phyloP scores from a whole-genome alignment of 257 asterid species.

The Solanum lycopersicoides region DNA sequence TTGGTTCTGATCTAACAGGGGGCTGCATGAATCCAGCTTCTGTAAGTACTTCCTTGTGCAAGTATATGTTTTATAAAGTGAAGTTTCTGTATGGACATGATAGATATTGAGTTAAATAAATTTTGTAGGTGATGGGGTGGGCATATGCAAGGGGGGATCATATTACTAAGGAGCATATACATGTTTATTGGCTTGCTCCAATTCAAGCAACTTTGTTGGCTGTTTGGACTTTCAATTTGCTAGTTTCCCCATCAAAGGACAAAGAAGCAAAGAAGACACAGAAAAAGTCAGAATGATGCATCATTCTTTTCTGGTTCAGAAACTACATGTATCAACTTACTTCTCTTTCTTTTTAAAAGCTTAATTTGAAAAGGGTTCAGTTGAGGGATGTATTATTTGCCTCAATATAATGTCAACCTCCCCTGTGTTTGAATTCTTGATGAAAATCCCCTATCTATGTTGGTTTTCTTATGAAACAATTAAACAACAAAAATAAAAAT shows the following conservation, averaged over 20 bases:
- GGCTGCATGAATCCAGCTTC: conserved; percentile 99
- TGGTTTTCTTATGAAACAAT: neutral
- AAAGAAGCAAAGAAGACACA: conserved; percentile 10
- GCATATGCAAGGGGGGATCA: conserved; percentile 84
- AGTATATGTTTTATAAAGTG: neutral
- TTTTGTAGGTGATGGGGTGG: conserved; percentile 86
- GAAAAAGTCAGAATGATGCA: conserved; percentile 29
- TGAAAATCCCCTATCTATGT: neutral
- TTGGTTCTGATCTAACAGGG: conserved; percentile 86
- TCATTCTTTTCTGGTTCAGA: neutral
- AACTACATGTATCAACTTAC: neutral
- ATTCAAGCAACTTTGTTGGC: conserved; percentile 73
- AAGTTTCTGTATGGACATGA: neutral
- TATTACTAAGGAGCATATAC: conserved; percentile 61
- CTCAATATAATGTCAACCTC: neutral
- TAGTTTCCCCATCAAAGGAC: conserved; percentile 20
- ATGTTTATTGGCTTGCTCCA: conserved; percentile 93
- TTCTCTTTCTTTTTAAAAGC: neutral
- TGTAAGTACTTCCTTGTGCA: conserved; percentile 28
- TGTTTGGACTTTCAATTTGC: conserved; percentile 45
- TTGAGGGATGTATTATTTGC: neutral
- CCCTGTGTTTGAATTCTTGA: neutral
- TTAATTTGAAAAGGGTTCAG: neutral
- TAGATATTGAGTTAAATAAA: neutral
- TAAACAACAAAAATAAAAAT: neutral